Conservation (phyloP, 192 early-diverging fungal genomes). For the Rhizoclosmatium sp. region DNA sequence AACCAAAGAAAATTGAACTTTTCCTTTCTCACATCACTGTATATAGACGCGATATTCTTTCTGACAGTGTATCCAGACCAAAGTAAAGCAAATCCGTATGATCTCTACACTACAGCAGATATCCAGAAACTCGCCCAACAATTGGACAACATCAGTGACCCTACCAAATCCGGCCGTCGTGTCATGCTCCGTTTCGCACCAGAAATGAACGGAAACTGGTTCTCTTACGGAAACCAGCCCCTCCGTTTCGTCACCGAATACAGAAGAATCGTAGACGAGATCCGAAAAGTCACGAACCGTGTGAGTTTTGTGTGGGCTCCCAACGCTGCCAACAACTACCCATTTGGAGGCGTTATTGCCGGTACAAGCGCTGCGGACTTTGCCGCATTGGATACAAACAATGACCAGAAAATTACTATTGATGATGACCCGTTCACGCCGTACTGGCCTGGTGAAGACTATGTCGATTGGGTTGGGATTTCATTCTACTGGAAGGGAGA, state of each 20-base stretch:
- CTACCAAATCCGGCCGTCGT: conserved; percentile 34
- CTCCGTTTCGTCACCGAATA: conserved; percentile 40
- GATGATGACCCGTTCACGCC: conserved; percentile 58
- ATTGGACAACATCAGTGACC: conserved; percentile 33
- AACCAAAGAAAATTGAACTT: background rate
- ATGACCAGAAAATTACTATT: conserved; percentile 45
- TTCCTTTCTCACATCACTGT: background rate
- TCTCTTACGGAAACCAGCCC: conserved; percentile 3
- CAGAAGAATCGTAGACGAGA: conserved; percentile 37
- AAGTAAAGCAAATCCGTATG: background rate
- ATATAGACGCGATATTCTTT: conserved; percentile 37
- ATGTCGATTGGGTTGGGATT: conserved; percentile 39
- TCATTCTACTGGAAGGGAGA: conserved; percentile 33
- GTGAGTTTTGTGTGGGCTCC: conserved; percentile 55
- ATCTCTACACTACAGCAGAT: conserved; percentile 28
- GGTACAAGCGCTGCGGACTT: conserved; percentile 29
- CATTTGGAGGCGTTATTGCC: conserved; percentile 34
- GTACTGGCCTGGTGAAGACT: conserved; percentile 57
- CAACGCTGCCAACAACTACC: conserved; percentile 46
- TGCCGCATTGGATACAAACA: conserved; percentile 56
- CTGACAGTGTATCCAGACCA: conserved; percentile 34
- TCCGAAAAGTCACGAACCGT: conserved; percentile 34
- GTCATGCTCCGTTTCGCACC: conserved; percentile 52
- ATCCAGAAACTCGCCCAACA: conserved; percentile 40
- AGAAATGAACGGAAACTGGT: conserved; percentile 54